These are phyloP conservation scores for Nakazawaea holstii DNA, from an alignment of 805 yeast species.

Conservation along the genomic window DNA sequence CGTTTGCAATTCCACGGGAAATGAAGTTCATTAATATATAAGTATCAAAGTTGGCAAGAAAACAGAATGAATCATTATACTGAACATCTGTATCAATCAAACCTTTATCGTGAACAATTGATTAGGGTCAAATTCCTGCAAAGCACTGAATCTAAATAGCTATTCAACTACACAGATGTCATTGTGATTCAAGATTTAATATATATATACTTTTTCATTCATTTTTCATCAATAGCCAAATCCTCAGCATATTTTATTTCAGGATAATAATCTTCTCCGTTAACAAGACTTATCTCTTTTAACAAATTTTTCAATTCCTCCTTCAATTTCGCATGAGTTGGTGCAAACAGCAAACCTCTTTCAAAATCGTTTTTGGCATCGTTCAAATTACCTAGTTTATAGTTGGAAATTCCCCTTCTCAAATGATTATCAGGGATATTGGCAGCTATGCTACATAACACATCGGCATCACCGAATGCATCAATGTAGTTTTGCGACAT, in stretches of 20 bases:
- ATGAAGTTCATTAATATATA: too few relatives aligned
- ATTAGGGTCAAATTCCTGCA: too few relatives aligned
- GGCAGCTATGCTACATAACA: slow-evolving; percentile 54
- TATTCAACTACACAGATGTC: too few relatives aligned
- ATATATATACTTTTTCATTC: not conserved
- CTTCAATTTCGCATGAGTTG: slow-evolving; percentile 42
- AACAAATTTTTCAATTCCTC: slow-evolving; percentile 43
- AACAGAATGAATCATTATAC: too few relatives aligned
- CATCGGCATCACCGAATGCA: slow-evolving; percentile 67
- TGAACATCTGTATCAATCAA: too few relatives aligned
- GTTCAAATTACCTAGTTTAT: slow-evolving; percentile 55
- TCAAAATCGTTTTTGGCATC: slow-evolving; percentile 64
- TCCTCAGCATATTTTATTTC: slow-evolving; percentile 2
- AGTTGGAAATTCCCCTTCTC: slow-evolving; percentile 61
- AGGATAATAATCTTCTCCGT: slow-evolving; percentile 39
- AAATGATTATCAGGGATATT: slow-evolving; percentile 64
- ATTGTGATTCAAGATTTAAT: too few relatives aligned
- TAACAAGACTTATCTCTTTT: slow-evolving; percentile 47
- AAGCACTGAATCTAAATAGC: too few relatives aligned
- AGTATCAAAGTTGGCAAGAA: too few relatives aligned
- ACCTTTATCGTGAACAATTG: too few relatives aligned
- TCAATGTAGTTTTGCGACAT: slow-evolving; percentile 47
- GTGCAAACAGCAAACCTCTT: slow-evolving; percentile 64
- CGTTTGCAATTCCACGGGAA: too few relatives aligned
- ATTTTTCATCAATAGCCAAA: not conserved